Evolutionary conservation across 441 rosid genomes (phyloP).

Genomic region (Pelargonium cotyledonis): DNA sequence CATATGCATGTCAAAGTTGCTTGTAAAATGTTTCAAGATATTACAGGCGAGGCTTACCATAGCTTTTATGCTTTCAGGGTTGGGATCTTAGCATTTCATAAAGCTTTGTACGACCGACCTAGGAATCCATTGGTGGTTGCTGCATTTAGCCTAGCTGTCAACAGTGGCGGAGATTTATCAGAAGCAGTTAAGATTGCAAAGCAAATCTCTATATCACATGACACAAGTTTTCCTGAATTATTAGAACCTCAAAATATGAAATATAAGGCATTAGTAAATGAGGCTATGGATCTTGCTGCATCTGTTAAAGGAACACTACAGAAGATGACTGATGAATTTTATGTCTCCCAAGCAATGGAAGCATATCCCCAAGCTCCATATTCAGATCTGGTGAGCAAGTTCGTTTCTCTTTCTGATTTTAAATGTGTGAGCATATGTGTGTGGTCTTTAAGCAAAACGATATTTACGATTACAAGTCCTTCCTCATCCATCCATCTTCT

Average conservation of each 20-base stretch:
- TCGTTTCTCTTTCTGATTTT: background rate
- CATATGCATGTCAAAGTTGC: background rate
- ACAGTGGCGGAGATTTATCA: constrained; percentile 50
- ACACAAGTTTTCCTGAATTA: constrained; percentile 49
- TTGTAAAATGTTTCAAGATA: background rate
- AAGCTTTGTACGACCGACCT: constrained; percentile 46
- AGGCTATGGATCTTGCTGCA: constrained; percentile 58
- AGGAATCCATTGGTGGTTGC: constrained; percentile 57
- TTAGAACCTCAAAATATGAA: constrained; percentile 30
- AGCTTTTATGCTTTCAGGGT: constrained; percentile 32
- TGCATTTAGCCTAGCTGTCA: constrained; percentile 50
- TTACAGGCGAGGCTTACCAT: background rate
- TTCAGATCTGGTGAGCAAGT: constrained; percentile 58
- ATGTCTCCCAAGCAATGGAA: constrained; percentile 73
- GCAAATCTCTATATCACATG: constrained; percentile 41
- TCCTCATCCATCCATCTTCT: too few species aligned
- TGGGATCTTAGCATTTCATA: constrained; percentile 53
- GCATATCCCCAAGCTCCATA: constrained; percentile 74
- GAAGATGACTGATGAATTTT: constrained; percentile 54
- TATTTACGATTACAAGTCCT: background rate
- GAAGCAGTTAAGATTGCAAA: constrained; percentile 58
- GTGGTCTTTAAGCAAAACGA: background rate
- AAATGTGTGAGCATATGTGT: background rate
- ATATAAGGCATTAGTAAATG: constrained; percentile 32
- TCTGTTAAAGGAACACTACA: constrained; percentile 37